A percentile compares a stretch with the other conserved stretches of the same genome.
Conservation (phyloP, 2,329 filamentous ascomycete species). For the Fusarium agapanthi region DNA sequence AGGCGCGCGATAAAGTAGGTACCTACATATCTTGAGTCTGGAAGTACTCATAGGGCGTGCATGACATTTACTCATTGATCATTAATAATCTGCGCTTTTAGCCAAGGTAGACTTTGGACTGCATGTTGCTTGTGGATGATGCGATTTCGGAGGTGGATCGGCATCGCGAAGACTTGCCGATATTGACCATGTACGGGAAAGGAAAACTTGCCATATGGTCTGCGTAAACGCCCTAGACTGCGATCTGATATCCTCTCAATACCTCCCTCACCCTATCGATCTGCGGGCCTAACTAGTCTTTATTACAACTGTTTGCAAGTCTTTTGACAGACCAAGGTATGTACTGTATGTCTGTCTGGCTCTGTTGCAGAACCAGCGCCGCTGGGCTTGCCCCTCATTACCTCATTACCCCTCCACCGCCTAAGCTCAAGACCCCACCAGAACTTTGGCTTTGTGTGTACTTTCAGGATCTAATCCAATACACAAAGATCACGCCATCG, state of each 20-base stretch:
- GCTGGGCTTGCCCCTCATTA: neutral
- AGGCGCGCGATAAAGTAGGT: neutral
- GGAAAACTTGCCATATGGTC: neutral
- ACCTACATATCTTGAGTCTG: neutral
- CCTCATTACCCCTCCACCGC: neutral
- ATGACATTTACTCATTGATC: accelerated
- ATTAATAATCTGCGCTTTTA: neutral
- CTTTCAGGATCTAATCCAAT: neutral
- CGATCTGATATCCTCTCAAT: accelerated
- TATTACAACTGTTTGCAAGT: too few relatives aligned
- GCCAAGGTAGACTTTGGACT: neutral
- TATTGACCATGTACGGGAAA: neutral
- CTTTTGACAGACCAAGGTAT: neutral
- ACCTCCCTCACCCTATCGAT: neutral
- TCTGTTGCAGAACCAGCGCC: neutral
- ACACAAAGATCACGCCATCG: too few relatives aligned
- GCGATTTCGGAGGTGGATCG: neutral
- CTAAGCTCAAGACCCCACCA: neutral
- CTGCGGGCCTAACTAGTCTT: neutral
- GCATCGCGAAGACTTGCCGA: neutral
- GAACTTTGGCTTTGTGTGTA: too few relatives aligned
- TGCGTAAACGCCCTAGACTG: neutral
- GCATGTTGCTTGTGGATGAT: neutral
- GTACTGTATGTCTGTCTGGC: neutral
- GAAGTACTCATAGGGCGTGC: neutral